A percentile compares a stretch with the other conserved stretches of the same genome.
Conservation (phyloP, 176 grass and related monocot genomes). For the Eleusine coracana region DNA sequence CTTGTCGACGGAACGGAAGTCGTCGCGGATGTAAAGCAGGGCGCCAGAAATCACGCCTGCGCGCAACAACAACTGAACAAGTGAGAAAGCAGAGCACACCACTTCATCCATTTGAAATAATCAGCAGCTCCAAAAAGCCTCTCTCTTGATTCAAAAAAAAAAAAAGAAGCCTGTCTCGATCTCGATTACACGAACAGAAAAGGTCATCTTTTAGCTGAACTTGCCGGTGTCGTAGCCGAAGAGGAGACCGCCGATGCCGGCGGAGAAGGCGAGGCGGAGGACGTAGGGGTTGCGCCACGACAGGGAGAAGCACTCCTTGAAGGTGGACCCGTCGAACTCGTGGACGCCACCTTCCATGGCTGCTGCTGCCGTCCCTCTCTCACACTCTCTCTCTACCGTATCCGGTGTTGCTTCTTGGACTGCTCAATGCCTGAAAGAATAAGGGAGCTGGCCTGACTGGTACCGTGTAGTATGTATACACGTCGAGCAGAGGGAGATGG, state of each 20-base stretch:
- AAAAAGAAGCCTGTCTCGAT: too few species aligned
- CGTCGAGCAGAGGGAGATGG: not conserved
- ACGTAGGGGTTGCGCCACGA: slow-evolving; percentile 80
- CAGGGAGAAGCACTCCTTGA: slow-evolving; percentile 81
- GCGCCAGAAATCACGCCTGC: slow-evolving; percentile 88
- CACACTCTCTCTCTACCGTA: not conserved
- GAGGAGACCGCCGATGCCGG: slow-evolving; percentile 88
- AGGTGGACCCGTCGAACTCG: slow-evolving; percentile 62
- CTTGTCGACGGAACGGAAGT: slow-evolving; percentile 74
- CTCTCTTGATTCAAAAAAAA: too few species aligned
- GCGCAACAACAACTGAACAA: not conserved
- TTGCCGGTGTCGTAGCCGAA: slow-evolving; percentile 81
- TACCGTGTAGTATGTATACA: not conserved
- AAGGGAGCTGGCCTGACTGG: not conserved
- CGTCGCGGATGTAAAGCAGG: slow-evolving; percentile 86
- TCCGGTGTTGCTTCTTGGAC: slow-evolving; percentile 13
- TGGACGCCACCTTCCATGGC: slow-evolving; percentile 75
- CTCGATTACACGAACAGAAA: not conserved
- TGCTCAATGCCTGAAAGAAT: slow-evolving; percentile 19
- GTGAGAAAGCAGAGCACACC: not conserved
- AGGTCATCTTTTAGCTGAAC: not conserved
- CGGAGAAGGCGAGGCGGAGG: slow-evolving; percentile 81
- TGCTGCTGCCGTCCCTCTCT: too few species aligned
- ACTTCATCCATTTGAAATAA: not conserved
- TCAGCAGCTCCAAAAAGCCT: not conserved